Conservation (phyloP, 2,329 filamentous ascomycete species). For the Cladophialophora bantiana region DNA sequence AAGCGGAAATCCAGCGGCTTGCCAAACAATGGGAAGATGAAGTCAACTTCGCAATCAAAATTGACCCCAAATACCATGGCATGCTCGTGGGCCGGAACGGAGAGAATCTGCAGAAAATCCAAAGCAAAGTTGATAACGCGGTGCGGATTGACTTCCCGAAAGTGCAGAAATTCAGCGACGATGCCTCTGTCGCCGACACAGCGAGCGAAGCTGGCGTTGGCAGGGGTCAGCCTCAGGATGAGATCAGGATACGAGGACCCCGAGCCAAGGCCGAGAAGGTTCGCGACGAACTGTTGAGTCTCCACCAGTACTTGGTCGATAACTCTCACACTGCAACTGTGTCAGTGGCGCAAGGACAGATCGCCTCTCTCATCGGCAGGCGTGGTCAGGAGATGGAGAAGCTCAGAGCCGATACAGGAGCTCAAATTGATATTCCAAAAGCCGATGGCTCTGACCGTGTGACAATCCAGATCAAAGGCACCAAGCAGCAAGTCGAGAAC, state of each 20-base stretch:
- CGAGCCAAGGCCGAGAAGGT: constrained; percentile 92
- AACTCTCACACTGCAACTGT: constrained; percentile 82
- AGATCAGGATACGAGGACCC: constrained; percentile 88
- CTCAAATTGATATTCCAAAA: constrained; percentile 89
- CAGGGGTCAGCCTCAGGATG: constrained; percentile 78
- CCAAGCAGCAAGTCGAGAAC: constrained; percentile 86
- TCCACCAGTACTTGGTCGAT: constrained; percentile 89
- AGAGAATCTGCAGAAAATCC: constrained; percentile 86
- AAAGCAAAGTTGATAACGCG: constrained; percentile 77
- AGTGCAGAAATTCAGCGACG: constrained; percentile 63
- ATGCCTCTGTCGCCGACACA: constrained; percentile 73
- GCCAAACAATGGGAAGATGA: constrained; percentile 89
- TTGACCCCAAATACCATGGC: constrained; percentile 91
- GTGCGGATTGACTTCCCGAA: constrained; percentile 97
- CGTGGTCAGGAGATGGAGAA: constrained; percentile 91
- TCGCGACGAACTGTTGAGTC: constrained; percentile 85
- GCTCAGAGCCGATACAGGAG: constrained; percentile 81
- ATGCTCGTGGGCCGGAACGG: constrained; percentile 92
- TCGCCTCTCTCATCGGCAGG: constrained; percentile 92
- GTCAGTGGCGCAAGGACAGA: constrained; percentile 85
- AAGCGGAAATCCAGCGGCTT: constrained; percentile 78
- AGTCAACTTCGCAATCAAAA: constrained; percentile 82
- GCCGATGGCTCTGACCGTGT: constrained; percentile 75
- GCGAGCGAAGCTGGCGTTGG: constrained; percentile 69
- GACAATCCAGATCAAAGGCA: constrained; percentile 90